phyloP scores from a whole-genome alignment of 495 filamentous ascomycete genomes.

The Penicillium flavigenum region DNA sequence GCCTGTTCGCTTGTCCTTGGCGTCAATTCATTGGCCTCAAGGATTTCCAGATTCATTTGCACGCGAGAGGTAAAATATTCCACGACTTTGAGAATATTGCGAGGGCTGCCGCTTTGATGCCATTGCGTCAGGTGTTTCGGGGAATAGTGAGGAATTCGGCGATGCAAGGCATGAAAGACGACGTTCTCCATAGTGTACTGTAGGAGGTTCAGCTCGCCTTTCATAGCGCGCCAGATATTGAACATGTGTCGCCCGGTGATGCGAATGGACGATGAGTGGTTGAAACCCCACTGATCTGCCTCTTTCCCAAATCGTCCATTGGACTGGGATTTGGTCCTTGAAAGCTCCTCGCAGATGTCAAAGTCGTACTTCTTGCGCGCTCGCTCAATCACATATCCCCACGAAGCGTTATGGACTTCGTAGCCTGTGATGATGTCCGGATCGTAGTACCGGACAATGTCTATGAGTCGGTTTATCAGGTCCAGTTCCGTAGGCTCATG shows the following conservation, averaged over 20 bases:
- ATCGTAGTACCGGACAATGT: constrained; percentile 80
- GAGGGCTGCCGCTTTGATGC: constrained; percentile 66
- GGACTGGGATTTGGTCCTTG: constrained; percentile 78
- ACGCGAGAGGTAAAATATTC: constrained; percentile 77
- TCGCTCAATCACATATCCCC: constrained; percentile 94
- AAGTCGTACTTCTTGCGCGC: constrained; percentile 84
- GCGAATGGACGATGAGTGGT: constrained; percentile 79
- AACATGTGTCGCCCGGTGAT: constrained; percentile 93
- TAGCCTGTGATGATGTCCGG: constrained; percentile 95
- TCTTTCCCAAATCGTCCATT: constrained; percentile 82
- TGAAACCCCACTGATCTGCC: constrained; percentile 87
- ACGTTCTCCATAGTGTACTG: constrained; percentile 98
- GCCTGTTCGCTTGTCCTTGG: constrained; percentile 92
- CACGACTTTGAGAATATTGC: constrained; percentile 71
- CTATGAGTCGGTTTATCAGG: constrained; percentile 75
- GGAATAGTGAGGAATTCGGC: constrained; percentile 86
- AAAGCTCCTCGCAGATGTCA: constrained; percentile 86
- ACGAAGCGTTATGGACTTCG: constrained; percentile 89
- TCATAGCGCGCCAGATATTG: constrained; percentile 97
- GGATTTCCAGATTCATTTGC: constrained; percentile 81
- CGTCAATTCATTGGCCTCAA: constrained; percentile 87
- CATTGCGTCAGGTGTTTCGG: constrained; percentile 75
- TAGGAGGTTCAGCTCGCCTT: constrained; percentile 80
- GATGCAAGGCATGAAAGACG: constrained; percentile 85
- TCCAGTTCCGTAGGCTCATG: constrained; percentile 80